phyloP scores from a whole-genome alignment of 768 basidiomycete genomes.

The Tubosaeta sp. region DNA sequence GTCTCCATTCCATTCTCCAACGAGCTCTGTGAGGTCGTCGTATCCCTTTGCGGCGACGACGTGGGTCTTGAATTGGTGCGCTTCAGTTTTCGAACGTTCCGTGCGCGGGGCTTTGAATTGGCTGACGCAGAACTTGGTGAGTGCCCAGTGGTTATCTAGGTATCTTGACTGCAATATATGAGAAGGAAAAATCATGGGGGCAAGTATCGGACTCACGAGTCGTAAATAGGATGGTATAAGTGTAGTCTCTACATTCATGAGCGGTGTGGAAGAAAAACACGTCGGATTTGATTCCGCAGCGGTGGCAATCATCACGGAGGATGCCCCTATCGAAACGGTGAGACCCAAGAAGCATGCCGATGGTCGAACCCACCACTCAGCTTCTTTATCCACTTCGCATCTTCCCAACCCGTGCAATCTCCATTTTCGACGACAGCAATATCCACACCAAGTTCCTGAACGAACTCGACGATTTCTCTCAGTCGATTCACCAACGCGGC shows the following conservation, averaged over 20 bases:
- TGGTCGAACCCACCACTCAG: slow-evolving; percentile 57
- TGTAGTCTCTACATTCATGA: slow-evolving; percentile 63
- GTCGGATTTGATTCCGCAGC: slow-evolving; percentile 92
- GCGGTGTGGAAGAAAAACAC: slow-evolving; percentile 69
- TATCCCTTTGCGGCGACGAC: slow-evolving; percentile 62
- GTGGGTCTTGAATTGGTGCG: slow-evolving; percentile 48
- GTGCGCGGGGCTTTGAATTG: slow-evolving; percentile 74
- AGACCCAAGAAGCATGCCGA: not conserved
- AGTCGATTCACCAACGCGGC: slow-evolving; percentile 74
- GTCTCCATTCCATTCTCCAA: slow-evolving; percentile 56
- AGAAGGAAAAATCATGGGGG: not conserved
- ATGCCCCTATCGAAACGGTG: slow-evolving; percentile 49
- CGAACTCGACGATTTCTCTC: slow-evolving; percentile 82
- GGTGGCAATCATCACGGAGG: slow-evolving; percentile 95
- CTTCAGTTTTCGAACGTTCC: slow-evolving; percentile 53
- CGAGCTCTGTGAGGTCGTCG: slow-evolving; percentile 47
- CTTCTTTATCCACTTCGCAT: slow-evolving; percentile 68
- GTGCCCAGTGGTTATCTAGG: slow-evolving; percentile 72
- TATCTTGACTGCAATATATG: slow-evolving; percentile 55
- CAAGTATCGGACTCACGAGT: slow-evolving; percentile 42
- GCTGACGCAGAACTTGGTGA: slow-evolving; percentile 83
- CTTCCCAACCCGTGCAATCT: slow-evolving; percentile 77
- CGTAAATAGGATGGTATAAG: slow-evolving; percentile 73
- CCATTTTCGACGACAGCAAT: slow-evolving; percentile 95
- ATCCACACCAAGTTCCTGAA: slow-evolving; percentile 64